These are phyloP conservation scores for Globisporangium splendens DNA, from an alignment of 352 stramenopile genomes.

Conservation along the genomic window DNA sequence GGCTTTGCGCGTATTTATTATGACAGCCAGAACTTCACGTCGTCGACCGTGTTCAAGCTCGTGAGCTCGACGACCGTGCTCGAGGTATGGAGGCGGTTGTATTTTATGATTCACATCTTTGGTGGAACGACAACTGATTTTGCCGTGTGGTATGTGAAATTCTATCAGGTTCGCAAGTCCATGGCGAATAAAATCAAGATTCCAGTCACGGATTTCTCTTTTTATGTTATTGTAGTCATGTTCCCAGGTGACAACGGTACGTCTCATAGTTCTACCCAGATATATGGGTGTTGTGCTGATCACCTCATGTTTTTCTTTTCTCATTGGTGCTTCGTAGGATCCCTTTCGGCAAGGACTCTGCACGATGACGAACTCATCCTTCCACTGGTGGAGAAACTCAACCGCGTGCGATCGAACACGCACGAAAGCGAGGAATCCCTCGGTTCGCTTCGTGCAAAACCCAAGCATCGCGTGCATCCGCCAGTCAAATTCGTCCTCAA, in stretches of 20 bases:
- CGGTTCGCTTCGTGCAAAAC: conserved; percentile 40
- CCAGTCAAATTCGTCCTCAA: conserved; percentile 84
- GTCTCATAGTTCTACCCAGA: background rate
- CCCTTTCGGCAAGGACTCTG: conserved; percentile 65
- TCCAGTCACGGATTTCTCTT: conserved; percentile 47
- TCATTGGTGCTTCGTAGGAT: conserved; percentile 18
- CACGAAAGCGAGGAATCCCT: conserved; percentile 50
- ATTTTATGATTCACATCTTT: background rate
- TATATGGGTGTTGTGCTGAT: background rate
- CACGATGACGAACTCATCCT: conserved; percentile 79
- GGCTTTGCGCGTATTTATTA: conserved; percentile 85
- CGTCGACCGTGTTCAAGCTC: conserved; percentile 79
- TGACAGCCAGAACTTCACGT: conserved; percentile 79
- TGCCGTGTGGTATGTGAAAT: background rate
- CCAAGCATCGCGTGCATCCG: conserved; percentile 54
- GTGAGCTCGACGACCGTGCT: conserved; percentile 61
- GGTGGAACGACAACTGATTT: background rate
- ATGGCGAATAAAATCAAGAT: conserved; percentile 86
- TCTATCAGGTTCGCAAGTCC: conserved; percentile 42
- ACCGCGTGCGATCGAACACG: conserved; percentile 38
- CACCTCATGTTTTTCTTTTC: background rate
- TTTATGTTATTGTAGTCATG: conserved; percentile 80
- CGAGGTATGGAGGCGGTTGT: conserved; percentile 30
- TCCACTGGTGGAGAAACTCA: conserved; percentile 63
- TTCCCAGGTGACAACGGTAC: conserved; percentile 53